These are phyloP conservation scores for Ophiostoma montium DNA, from an alignment of 2,329 filamentous ascomycete genomes.

Conservation along the genomic window DNA sequence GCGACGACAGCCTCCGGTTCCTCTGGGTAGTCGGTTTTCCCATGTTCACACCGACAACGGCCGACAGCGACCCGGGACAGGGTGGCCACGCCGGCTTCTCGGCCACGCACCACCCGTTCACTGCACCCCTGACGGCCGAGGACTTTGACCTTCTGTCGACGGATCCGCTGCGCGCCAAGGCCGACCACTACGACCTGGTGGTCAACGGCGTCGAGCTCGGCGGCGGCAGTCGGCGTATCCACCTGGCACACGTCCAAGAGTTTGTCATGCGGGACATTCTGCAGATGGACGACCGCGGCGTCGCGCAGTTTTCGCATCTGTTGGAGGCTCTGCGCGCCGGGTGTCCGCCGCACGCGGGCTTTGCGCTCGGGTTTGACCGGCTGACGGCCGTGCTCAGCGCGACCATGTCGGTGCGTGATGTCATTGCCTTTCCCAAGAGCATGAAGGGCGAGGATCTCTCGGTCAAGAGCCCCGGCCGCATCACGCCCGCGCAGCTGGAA, in stretches of 20 bases:
- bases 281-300: slow-evolving; percentile 55
- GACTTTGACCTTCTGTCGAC: slow-evolving; percentile 64
- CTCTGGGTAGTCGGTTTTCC: slow-evolving; percentile 87
- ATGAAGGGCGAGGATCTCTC: slow-evolving; percentile 78
- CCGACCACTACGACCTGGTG: slow-evolving; percentile 90
- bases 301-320: slow-evolving; percentile 75
- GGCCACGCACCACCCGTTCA: slow-evolving; percentile 92
- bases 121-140: slow-evolving; percentile 56
- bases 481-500: slow-evolving; percentile 43
- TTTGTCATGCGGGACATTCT: slow-evolving; percentile 75
- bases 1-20: slow-evolving; percentile 44
- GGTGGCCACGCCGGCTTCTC: slow-evolving; percentile 67
- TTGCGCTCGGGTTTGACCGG: slow-evolving; percentile 85
- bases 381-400: slow-evolving; percentile 68
- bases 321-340: slow-evolving; percentile 69
- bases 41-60: slow-evolving; percentile 61
- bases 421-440: slow-evolving; percentile 94
- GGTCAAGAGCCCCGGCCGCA: slow-evolving; percentile 59
- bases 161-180: slow-evolving; percentile 57
- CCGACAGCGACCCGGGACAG: slow-evolving; percentile 54
- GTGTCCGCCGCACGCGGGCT: slow-evolving; percentile 87
- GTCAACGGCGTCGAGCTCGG: slow-evolving; percentile 91
- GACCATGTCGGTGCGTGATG: slow-evolving; percentile 67
- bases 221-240: slow-evolving; percentile 85
- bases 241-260: slow-evolving; percentile 68